These are phyloP conservation scores for Erysimum pusillum DNA, from an alignment of 441 rosid species.

Conservation along the genomic window DNA sequence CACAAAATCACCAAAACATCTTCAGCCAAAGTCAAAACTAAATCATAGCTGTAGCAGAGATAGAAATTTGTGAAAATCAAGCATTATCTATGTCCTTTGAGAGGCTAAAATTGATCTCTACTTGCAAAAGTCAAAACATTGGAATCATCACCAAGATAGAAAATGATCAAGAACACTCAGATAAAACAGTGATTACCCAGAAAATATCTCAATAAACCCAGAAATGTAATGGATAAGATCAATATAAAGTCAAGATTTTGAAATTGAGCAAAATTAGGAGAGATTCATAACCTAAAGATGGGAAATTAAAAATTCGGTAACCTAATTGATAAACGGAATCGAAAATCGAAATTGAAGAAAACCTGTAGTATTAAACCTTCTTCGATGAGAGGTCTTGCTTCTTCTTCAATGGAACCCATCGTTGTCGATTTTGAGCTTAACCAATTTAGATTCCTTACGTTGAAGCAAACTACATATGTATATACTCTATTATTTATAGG, in stretches of 20 bases:
- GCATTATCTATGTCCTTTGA: background rate
- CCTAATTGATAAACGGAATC: background rate
- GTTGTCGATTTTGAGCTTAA: conserved; percentile 10
- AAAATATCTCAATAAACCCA: conserved; percentile 11
- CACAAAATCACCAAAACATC: no score
- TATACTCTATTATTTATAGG: background rate
- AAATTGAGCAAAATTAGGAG: background rate
- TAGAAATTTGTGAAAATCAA: no score
- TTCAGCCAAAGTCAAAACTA: no score
- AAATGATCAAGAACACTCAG: background rate
- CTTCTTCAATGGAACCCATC: conserved; percentile 53
- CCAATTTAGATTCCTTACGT: conserved; percentile 36
- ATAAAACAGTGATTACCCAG: conserved; percentile 19
- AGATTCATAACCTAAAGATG: background rate
- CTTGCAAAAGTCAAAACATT: background rate
- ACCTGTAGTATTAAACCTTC: conserved; percentile 46
- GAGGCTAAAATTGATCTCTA: background rate
- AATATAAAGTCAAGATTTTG: conserved; percentile 9
- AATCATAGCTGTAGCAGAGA: no score
- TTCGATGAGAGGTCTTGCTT: conserved; percentile 46
- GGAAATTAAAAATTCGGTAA: background rate
- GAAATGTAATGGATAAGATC: background rate
- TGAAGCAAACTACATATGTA: background rate
- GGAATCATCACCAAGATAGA: background rate
- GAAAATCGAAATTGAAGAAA: background rate